Conservation (phyloP, 148 eudicot genomes). For the Rhododendron williamsianum region DNA sequence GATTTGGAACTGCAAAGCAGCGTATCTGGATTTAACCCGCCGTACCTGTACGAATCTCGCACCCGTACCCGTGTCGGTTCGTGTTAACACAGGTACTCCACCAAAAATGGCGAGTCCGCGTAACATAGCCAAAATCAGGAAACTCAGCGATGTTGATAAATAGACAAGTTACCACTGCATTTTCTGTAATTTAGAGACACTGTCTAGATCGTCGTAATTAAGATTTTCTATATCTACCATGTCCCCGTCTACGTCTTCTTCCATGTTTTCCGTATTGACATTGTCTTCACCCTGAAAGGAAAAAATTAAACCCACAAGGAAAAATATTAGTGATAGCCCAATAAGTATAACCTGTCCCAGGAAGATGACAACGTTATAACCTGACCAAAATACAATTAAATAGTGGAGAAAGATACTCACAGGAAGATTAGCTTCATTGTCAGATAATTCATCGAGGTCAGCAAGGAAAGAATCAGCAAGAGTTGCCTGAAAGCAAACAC, state of each 20-base stretch:
- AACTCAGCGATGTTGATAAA: background rate
- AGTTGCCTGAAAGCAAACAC: slow-evolving; percentile 54
- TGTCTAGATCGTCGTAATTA: slow-evolving; percentile 89
- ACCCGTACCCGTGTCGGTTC: too few relatives aligned
- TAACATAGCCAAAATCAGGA: background rate
- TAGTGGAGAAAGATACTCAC: slow-evolving; percentile 32
- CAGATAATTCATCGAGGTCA: slow-evolving; percentile 93
- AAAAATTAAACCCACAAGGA: background rate
- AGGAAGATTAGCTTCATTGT: slow-evolving; percentile 63
- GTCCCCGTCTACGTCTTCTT: slow-evolving; percentile 82
- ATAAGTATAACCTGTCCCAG: background rate
- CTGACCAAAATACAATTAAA: background rate
- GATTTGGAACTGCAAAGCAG: too few relatives aligned
- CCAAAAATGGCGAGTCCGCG: too few relatives aligned
- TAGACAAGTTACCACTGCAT: slow-evolving; percentile 46
- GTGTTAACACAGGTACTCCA: too few relatives aligned
- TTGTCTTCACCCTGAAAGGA: slow-evolving; percentile 55
- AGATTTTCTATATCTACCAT: slow-evolving; percentile 74
- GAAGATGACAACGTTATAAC: background rate
- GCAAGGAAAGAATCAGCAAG: slow-evolving; percentile 94
- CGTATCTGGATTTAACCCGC: too few relatives aligned
- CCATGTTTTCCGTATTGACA: slow-evolving; percentile 58
- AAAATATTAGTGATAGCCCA: background rate
- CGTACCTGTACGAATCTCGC: too few relatives aligned
- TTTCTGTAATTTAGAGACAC: slow-evolving; percentile 79